A percentile compares a stretch with the other conserved stretches of the same genome.
These are phyloP conservation scores for Phialocephala subalpina DNA, from an alignment of 2,329 filamentous ascomycete species.

Conservation along the genomic window DNA sequence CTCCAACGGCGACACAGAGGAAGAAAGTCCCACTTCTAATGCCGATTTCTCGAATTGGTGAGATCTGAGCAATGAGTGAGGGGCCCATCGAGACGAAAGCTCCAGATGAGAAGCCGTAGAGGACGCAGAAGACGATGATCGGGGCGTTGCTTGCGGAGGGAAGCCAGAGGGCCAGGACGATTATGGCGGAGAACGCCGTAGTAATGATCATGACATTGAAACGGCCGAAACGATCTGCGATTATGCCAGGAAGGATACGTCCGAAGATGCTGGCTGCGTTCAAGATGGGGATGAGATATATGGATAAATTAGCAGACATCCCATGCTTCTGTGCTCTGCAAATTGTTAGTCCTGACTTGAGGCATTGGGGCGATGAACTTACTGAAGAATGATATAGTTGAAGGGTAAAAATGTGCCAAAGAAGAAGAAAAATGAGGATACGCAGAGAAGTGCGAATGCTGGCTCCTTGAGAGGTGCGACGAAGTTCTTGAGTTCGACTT, in stretches of 20 bases:
- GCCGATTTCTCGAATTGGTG: constrained; percentile 74
- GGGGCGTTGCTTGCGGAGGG: constrained; percentile 59
- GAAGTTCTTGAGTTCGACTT: constrained; percentile 46
- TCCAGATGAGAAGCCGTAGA: constrained; percentile 76
- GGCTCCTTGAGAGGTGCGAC: constrained; percentile 48
- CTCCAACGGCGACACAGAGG: constrained; percentile 67
- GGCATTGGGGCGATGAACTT: constrained; percentile 43
- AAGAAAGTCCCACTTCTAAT: constrained; percentile 72
- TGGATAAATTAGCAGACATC: constrained; percentile 55
- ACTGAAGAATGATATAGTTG: constrained; percentile 51
- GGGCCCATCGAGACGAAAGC: constrained; percentile 70
- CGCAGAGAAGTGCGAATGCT: constrained; percentile 47
- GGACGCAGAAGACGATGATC: constrained; percentile 69
- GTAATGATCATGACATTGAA: constrained; percentile 62
- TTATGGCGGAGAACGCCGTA: constrained; percentile 51
- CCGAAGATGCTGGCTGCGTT: constrained; percentile 62
- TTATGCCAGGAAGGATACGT: constrained; percentile 60
- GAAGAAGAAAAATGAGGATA: constrained; percentile 54
- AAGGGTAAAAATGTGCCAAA: constrained; percentile 62
- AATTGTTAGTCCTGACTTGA: constrained; percentile 16
- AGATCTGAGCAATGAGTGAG: constrained; percentile 73
- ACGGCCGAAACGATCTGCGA: constrained; percentile 61
- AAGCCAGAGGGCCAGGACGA: constrained; percentile 62
- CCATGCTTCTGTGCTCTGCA: constrained; percentile 54
- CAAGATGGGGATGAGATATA: constrained; percentile 62